Evolutionary conservation across 1,284 basidiomycete genomes (phyloP).

Genomic region (Malassezia cuniculi): DNA sequence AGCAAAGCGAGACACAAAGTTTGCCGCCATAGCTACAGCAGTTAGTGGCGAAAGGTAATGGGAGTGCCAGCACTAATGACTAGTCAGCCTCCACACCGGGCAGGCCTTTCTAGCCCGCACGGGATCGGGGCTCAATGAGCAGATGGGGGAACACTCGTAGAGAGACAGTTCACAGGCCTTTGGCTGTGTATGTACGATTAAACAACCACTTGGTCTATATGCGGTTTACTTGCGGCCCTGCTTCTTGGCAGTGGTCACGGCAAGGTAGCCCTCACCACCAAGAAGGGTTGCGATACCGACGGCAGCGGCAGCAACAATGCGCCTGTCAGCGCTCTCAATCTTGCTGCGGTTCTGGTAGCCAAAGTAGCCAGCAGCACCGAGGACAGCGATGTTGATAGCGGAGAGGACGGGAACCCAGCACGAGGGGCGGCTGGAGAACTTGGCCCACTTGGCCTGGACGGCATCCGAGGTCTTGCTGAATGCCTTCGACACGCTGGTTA

Average conservation of each 20-base stretch:
- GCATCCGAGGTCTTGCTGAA: slow-evolving; percentile 13
- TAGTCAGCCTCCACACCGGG: slow-evolving; percentile 11
- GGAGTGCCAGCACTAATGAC: neutral
- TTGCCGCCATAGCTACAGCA: slow-evolving; percentile 8
- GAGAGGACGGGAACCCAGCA: slow-evolving; percentile 38
- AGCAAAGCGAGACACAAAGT: slow-evolving; percentile 12
- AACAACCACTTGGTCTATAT: no score
- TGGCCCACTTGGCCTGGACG: slow-evolving; percentile 24
- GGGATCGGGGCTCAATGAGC: no score
- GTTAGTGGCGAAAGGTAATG: no score
- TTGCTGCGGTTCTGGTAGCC: slow-evolving; percentile 38
- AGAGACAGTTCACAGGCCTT: no score
- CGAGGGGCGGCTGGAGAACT: slow-evolving; percentile 35
- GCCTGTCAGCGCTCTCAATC: slow-evolving; percentile 27
- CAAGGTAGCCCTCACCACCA: slow-evolving; percentile 22
- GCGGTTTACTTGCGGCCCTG: slow-evolving; percentile 13
- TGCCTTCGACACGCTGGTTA: slow-evolving; percentile 12
- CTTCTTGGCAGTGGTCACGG: slow-evolving; percentile 13
- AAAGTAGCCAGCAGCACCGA: slow-evolving; percentile 37
- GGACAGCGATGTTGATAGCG: slow-evolving; percentile 33
- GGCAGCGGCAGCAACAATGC: slow-evolving; percentile 26
- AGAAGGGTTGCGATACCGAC: slow-evolving; percentile 33
- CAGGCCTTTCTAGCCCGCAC: no score
- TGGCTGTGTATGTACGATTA: no score
- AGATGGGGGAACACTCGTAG: no score